Base-by-base conservation (phyloP, 805 yeast species). In the Nakazawaea laoshanensis region DNA sequence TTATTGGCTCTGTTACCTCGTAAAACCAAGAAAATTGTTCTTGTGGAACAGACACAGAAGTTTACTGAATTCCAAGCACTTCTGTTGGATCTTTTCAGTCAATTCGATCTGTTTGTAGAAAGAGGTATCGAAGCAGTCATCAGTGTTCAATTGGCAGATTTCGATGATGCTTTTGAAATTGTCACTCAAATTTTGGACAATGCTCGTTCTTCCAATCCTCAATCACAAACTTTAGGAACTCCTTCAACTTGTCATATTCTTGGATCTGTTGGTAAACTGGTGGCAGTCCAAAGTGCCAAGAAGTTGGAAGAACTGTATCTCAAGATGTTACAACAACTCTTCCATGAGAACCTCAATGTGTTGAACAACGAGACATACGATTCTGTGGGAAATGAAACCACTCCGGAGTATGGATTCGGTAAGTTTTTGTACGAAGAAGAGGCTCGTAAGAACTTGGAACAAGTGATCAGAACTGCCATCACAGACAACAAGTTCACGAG, bases 401-500 rank as follows among this genome's bases (percentile, higher is more conserved):
- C 75, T 32, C 97, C 96, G 16, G 96, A 87, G 57, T 88, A 63
- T 49, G 95, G 96, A 7, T 84, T 70, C 44, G 97, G 97, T 54
- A 59, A 72, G 18, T 86, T 66, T 50, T 56, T 87, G 44, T 71
- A 68, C 32, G 59, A 59, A 24, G 69, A 73, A 45, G 74, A 74
- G 43, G 65, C 69, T 41, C 68, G 70, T 35, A 48, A 53, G 18
- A 54, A 58, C 18, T 62, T 79, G 42, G 45, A 70, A 11, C 48
- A 54, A 7, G 48, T 64, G 31, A 73, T 76, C 7, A 60, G 64
- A 40, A 48, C 54, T 15, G 60, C 77, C 4, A 57, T 74, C 11
- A 64, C 65, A 46, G 27, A 57, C 22, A 66, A 60, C 38, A 52
- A 57, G 27, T 71, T 61, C 52, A 49, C 52, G 40, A 60, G 69